Conservation (phyloP, 176 grass and related monocot species). For the Carex littledalei region DNA sequence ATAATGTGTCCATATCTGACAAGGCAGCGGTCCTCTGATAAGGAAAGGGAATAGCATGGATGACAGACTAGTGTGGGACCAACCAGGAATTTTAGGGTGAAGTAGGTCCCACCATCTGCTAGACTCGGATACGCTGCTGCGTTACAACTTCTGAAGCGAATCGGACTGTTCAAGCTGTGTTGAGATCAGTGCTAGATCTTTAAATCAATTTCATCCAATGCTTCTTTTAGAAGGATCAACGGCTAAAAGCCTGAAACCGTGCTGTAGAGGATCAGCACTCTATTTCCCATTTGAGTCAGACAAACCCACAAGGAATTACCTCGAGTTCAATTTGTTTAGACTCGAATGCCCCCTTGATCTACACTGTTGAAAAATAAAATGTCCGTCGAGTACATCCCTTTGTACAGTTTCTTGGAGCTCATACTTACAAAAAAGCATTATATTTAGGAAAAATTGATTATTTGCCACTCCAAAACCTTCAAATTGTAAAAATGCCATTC, state of each 20-base stretch:
- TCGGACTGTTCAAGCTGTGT: not conserved
- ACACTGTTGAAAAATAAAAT: not conserved
- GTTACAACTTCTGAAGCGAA: not conserved
- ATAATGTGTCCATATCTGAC: constrained; percentile 16
- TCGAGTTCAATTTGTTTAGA: not conserved
- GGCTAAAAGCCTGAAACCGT: not conserved
- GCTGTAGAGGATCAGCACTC: not conserved
- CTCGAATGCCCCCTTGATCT: not conserved
- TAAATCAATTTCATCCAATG: not conserved
- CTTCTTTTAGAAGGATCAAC: not conserved
- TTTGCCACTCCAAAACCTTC: too few species aligned
- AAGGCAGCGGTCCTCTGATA: constrained; percentile 8
- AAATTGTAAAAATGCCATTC: too few species aligned
- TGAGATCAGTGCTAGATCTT: not conserved
- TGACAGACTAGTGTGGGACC: not conserved
- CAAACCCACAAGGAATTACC: not conserved
- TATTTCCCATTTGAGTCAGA: not conserved
- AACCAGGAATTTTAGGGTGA: not conserved
- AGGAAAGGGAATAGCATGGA: not conserved
- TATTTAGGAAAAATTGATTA: too few species aligned
- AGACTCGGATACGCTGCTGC: not conserved
- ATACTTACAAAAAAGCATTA: too few species aligned
- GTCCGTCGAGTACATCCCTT: not conserved
- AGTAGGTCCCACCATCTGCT: not conserved
- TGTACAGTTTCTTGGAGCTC: too few species aligned